phyloP scores from a whole-genome alignment of 306 rosid genomes.

The Rubus parviflorus region DNA sequence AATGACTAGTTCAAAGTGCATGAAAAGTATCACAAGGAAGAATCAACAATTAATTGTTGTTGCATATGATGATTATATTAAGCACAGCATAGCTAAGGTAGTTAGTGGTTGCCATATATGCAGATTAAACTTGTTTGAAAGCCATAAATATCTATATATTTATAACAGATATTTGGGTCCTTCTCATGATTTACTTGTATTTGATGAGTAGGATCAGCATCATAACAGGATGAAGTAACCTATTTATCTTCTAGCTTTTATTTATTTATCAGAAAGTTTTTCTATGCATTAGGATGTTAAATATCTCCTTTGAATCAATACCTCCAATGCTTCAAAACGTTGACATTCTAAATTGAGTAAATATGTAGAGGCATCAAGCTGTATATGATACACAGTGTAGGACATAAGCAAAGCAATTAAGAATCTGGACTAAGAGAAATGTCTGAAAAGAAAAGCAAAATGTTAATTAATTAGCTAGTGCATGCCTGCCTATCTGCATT shows the following conservation, averaged over 20 bases:
- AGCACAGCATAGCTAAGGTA: background rate
- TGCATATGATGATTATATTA: constrained; percentile 1
- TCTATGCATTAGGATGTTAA: background rate
- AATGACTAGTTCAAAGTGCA: background rate
- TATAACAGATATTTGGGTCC: background rate
- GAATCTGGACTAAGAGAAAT: background rate
- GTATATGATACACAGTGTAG: too few relatives aligned
- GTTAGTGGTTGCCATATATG: constrained; percentile 25
- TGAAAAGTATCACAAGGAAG: background rate
- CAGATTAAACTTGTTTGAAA: constrained; percentile 24
- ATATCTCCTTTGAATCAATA: constrained; percentile 3
- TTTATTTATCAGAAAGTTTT: background rate
- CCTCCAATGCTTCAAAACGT: background rate
- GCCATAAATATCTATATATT: background rate
- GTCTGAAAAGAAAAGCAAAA: background rate
- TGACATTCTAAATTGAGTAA: background rate
- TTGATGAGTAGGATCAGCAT: constrained; percentile 25
- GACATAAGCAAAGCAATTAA: background rate
- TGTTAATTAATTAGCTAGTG: background rate
- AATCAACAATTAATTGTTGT: constrained; percentile 13
- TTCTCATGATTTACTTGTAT: background rate
- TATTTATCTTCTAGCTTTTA: too few relatives aligned
- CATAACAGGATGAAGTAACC: background rate
- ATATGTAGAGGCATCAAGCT: too few relatives aligned
- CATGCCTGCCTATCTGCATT: background rate